Conservation (phyloP, 2,329 filamentous ascomycete genomes). For the Apiospora sp. region DNA sequence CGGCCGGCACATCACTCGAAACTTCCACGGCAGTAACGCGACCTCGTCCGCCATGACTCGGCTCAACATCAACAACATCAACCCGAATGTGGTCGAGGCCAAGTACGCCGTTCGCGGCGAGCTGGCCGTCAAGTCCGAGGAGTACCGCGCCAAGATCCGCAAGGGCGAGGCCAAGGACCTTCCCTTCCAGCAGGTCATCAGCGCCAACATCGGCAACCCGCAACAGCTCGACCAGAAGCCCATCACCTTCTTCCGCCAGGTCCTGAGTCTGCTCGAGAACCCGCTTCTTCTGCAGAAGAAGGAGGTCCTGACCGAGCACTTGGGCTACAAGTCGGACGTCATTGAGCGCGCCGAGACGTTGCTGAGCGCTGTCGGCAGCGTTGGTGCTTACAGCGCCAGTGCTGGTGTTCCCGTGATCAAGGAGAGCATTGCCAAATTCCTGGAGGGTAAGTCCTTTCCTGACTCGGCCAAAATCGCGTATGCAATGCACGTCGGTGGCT, state of each 20-base stretch:
- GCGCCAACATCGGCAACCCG: constrained; percentile 98
- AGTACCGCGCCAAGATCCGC: constrained; percentile 79
- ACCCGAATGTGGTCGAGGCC: constrained; percentile 84
- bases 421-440: constrained; percentile 89
- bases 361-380: constrained; percentile 84
- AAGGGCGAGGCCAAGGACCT: constrained; percentile 65
- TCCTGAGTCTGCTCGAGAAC: constrained; percentile 92
- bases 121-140: constrained; percentile 90
- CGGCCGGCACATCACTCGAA: not conserved
- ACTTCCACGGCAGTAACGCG: constrained; percentile 5
- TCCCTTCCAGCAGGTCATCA: constrained; percentile 91
- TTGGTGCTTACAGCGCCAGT: constrained; percentile 96
- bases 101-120: constrained; percentile 98
- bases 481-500: not conserved
- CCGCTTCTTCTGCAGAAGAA: constrained; percentile 83
- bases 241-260: constrained; percentile 98
- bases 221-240: constrained; percentile 99
- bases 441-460: constrained; percentile 72
- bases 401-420: constrained; percentile 87
- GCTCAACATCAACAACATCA: constrained; percentile 88
- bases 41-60: constrained; percentile 42
- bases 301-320: constrained; percentile 74
- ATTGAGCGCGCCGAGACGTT: constrained; percentile 83
- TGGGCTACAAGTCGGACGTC: constrained; percentile 92
- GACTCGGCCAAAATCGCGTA: not conserved